Base-by-base conservation (phyloP, 2,329 filamentous ascomycete species). In the Thyridium curvatum region DNA sequence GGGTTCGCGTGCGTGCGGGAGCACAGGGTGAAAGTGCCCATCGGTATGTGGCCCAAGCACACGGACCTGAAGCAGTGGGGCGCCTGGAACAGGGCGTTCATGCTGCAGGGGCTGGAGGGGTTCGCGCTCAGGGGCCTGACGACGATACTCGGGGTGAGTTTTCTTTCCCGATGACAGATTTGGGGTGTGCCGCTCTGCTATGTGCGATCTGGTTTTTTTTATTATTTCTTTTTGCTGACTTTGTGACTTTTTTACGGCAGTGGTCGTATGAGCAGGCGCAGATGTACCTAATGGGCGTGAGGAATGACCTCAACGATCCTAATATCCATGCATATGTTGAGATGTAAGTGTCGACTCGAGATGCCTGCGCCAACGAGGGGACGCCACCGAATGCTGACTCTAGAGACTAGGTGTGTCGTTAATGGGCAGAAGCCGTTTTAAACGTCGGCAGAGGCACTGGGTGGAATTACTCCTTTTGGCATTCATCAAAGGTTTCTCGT, bases 1-100 rank as follows among this genome's bases (percentile, higher is more conserved):
- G 42, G 42, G 31, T 40, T 35, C 29, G 51, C 61, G 34, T 74
- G 77, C 46, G 65, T 78, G 31, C 67, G 60, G 1, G 65, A 74
- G 49, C 61, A 60, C 14, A 51, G 69, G 12, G 69, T 72, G 39
- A 69, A 71, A 52, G 60, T 77, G 4, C 74, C 74, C 2, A 67
- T 77, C 29, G 74, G 74, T 1, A 65, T 66, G 0, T 77, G 72
- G 72, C 67, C 72, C 4, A 69, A 64, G 42, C 72, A 75, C 42
- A 65, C 66, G 40, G 59, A 64, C 4, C 53, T 73, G 35, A 75
- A 74, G 52, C 63, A 65, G 34, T 70, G 74, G 15, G 72, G 72
- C 1, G 48, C 70, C 13, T 72, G 72, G 50, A 73, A 68, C 68
- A 60, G 67, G 34, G 71, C 66, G 8, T 68, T 72, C 32, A 52